Evolutionary conservation across 2,329 filamentous ascomycete genomes (phyloP), one percentile per base, ranked within the genome.

Genomic region (Lecanosticta acicola): DNA sequence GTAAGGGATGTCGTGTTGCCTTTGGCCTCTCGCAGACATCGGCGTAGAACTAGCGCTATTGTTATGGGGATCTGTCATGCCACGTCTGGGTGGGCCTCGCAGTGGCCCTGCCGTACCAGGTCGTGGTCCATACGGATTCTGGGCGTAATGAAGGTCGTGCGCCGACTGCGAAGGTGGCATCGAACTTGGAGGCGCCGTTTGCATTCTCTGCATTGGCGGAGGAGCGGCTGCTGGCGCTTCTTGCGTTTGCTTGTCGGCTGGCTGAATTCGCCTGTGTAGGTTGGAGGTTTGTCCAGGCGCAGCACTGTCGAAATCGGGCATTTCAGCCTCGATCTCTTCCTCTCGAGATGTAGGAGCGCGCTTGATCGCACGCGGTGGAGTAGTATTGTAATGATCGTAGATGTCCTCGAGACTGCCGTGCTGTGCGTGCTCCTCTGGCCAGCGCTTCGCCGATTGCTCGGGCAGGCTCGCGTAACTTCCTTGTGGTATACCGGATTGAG

Each of bases 271-370:
- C 49, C 61, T 63, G 39, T 66, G 60, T 3, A 59, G 40, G 19
- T 49, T 46, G 8, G 57, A 60, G 8, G 58, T 60, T 46, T 58
- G 56, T 11, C 50, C 45, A 3, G 60, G 59, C 11, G 61, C 59
- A 17, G 60, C 59, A 39, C 74, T 75, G 58, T 81, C 78, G 54
- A 83, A 83, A 53, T 83, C 76, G 2, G 80, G 80, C 78, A 83
- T 81, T 39, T 81, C 78, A 14, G 72, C 71, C 39, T 79, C 75
- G 41, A 70, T 67, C 39, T 68, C 66, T 41, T 67, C 65, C 32
- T 69, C 70, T 35, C 67, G 61, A 19, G 60, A 57, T 7, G 45
- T 55, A 8, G 49, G 54, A 9, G 43, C 45, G 29, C 43, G 45
- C 19, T 51, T 45, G 4, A 50, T 46, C 45, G 26, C 35, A 14